Evolutionary conservation across 805 yeast genomes (phyloP).

Genomic region (Geotrichum ghanense): DNA sequence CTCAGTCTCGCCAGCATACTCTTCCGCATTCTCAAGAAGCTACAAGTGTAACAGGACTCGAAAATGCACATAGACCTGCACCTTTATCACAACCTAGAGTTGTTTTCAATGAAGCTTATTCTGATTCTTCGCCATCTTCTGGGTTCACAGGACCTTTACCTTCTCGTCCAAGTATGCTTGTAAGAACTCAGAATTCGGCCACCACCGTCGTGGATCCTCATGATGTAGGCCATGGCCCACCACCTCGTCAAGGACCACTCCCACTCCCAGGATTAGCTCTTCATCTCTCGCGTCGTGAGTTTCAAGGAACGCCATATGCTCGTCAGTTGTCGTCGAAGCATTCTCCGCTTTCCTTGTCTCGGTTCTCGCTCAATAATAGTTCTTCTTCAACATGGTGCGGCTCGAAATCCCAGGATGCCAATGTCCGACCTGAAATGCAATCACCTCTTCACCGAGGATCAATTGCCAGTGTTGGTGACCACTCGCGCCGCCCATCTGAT

Average conservation of each 20-base stretch:
- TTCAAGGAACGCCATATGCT: background rate
- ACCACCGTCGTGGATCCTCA: background rate
- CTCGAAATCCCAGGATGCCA: conserved; percentile 6
- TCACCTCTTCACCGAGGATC: background rate
- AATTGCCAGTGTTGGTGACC: background rate
- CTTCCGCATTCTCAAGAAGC: too few species aligned
- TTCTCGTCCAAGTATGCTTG: too few species aligned
- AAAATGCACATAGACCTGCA: too few species aligned
- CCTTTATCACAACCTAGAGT: too few species aligned
- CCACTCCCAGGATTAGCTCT: too few species aligned
- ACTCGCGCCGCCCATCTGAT: background rate
- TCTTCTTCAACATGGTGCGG: background rate
- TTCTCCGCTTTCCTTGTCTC: conserved; percentile 11
- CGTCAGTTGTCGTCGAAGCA: background rate
- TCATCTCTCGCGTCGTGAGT: background rate
- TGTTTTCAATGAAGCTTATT: conserved; percentile 1
- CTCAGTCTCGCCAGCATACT: too few species aligned
- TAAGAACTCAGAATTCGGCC: too few species aligned
- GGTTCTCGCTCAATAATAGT: conserved; percentile 14
- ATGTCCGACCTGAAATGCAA: conserved; percentile 14
- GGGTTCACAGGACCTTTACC: background rate
- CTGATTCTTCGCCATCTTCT: background rate
- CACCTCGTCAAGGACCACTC: too few species aligned
- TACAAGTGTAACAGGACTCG: too few species aligned
- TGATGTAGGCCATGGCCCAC: background rate